phyloP scores from a whole-genome alignment of 352 stramenopile species.

The Pythium insidiosum region DNA sequence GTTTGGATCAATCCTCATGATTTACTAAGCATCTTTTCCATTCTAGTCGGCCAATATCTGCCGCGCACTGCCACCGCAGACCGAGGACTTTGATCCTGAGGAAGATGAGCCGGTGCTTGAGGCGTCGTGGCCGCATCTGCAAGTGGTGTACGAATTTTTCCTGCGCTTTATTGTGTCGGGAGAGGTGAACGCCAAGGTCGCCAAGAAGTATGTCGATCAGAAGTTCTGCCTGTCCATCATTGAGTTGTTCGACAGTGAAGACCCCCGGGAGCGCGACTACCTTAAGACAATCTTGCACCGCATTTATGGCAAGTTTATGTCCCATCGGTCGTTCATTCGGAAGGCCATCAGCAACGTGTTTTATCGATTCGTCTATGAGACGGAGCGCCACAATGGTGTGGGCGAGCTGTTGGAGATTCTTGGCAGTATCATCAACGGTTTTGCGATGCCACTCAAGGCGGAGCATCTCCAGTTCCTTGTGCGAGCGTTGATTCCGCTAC shows the following conservation, averaged over 20 bases:
- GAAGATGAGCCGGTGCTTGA: constrained; percentile 98
- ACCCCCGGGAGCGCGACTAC: constrained; percentile 98
- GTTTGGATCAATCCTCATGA: neutral
- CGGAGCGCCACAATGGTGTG: constrained; percentile 91
- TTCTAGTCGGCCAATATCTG: constrained; percentile 90
- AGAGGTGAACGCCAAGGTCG: constrained; percentile 96
- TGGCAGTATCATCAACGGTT: constrained; percentile 99
- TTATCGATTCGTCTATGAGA: constrained; percentile 98
- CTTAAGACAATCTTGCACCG: constrained; percentile 99
- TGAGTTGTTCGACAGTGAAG: constrained; percentile 87
- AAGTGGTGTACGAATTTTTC: constrained; percentile 99
- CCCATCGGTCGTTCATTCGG: constrained; percentile 96
- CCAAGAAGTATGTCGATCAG: constrained; percentile 96
- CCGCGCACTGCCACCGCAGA: constrained; percentile 88
- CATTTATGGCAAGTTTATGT: constrained; percentile 99
- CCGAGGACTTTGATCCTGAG: constrained; percentile 98
- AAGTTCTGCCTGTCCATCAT: constrained; percentile 89
- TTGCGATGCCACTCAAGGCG: constrained; percentile 96
- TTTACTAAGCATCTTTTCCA: neutral
- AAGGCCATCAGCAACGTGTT: constrained; percentile 98
- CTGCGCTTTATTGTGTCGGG: constrained; percentile 95
- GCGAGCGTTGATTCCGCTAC: constrained; percentile 93
- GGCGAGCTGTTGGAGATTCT: constrained; percentile 98
- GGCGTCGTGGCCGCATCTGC: constrained; percentile 95
- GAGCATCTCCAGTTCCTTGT: constrained; percentile 96